phyloP scores from a whole-genome alignment of 2,329 filamentous ascomycete genomes.

The Pseudogymnoascus sp. region DNA sequence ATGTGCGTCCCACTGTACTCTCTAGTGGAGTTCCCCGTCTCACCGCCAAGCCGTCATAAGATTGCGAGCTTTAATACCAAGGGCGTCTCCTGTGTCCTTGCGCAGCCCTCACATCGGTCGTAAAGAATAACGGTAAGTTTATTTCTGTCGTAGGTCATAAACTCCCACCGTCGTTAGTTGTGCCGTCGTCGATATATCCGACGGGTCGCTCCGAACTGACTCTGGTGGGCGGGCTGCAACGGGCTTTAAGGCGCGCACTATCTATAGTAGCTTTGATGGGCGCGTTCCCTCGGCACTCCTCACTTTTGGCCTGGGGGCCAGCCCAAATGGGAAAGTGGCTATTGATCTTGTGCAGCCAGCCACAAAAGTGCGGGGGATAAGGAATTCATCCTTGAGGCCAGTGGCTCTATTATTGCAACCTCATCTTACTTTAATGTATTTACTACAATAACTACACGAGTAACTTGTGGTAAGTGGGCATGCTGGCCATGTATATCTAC shows the following conservation, averaged over 20 bases:
- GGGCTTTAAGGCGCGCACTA: not conserved
- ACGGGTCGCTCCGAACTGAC: not conserved
- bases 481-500: not conserved
- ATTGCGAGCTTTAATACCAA: not conserved
- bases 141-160: not conserved
- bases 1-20: not conserved
- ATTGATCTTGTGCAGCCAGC: not conserved
- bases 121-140: not conserved
- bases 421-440: not conserved
- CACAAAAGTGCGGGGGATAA: not conserved
- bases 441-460: not conserved
- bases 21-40: not conserved
- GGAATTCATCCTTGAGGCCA: not conserved
- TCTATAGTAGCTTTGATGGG: not conserved
- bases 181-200: not conserved
- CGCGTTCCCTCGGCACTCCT: not conserved
- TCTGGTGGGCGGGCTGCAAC: not conserved
- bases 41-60: constrained; percentile 5
- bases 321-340: constrained; percentile 3
- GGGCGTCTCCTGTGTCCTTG: not conserved
- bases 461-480: not conserved
- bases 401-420: not conserved
- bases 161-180: not conserved
- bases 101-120: not conserved
- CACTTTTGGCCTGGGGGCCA: not conserved